Evolutionary conservation across 2,329 filamentous ascomycete genomes (phyloP), one percentile per base, ranked within the genome.

Genomic region (Paecilomyces fulvus): DNA sequence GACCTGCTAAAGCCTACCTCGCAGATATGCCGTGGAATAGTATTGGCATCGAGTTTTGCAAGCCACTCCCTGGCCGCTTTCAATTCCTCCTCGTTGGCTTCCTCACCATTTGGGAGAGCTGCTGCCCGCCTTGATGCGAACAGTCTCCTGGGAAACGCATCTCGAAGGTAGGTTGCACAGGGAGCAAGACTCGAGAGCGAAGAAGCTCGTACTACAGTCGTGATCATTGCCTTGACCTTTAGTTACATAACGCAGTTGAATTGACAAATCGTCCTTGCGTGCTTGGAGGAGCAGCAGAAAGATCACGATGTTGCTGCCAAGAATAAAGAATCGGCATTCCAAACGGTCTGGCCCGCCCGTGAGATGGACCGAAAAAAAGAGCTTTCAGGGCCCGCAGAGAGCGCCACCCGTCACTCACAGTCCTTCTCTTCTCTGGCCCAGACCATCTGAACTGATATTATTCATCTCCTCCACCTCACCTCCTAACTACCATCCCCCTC

Each of bases 1-100:
- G 83, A 85, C 57, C 83, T 77, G 66, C 82, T 85, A 68, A 84
- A 87, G 52, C 77, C 82, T 61, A 86, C 67, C 59, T 84, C 78
- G 64, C 81, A 79, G 56, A 86, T 75, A 60, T 74, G 74, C 56
- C 75, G 77, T 25, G 83, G 81, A 56, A 86, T 80, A 12, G 79
- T 77, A 12, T 80, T 76, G 55, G 77, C 68, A 67, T 79, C 73
- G 60, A 85, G 76, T 49, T 72, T 71, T 49, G 75, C 72, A 51
- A 86, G 78, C 83, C 83, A 87, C 64, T 74, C 69, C 55, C 83
- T 77, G 12, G 83, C 82, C 37, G 73, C 70, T 49, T 59, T 61
- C 53, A 75, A 58, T 20, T 75, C 67, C 31, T 62, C 63, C 20
- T 75, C 69, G 31, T 62, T 64, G 51, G 64, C 59, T 46, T 57